These are phyloP conservation scores for Sugiyamaella floridensis DNA, from an alignment of 805 yeast species.

Conservation along the genomic window DNA sequence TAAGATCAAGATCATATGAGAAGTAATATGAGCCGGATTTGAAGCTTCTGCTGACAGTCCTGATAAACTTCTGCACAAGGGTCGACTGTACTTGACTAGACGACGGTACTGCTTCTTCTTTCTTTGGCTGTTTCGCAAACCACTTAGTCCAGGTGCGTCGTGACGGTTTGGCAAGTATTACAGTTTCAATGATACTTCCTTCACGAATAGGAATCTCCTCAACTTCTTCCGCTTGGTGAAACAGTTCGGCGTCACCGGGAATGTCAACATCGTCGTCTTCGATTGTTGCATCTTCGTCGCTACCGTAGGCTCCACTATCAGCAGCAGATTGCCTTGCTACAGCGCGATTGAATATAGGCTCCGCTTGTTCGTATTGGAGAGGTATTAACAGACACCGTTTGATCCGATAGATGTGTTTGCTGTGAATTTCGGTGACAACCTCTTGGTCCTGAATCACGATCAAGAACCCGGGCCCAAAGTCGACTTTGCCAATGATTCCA, in stretches of 20 bases:
- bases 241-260: not conserved
- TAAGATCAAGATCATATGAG: constrained; percentile 29
- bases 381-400: constrained; percentile 16
- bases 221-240: not conserved
- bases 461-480: constrained; percentile 17
- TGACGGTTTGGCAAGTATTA: constrained; percentile 7
- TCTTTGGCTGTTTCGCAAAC: constrained; percentile 3
- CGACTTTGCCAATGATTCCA: constrained; percentile 17
- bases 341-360: not conserved
- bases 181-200: constrained; percentile 9
- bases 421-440: constrained; percentile 10
- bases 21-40: constrained; percentile 16
- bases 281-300: constrained; percentile 3
- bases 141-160: constrained; percentile 4
- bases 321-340: not conserved
- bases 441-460: constrained; percentile 15
- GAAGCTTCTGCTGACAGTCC: constrained; percentile 7
- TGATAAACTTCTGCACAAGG: constrained; percentile 13
- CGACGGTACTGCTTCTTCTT: not conserved
- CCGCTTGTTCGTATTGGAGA: constrained; percentile 9
- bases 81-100: not conserved
- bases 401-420: constrained; percentile 13
- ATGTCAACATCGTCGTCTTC: not conserved
- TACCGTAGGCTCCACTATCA: not conserved
- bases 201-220: not conserved